Base-by-base conservation (phyloP, 2,329 filamentous ascomycete species). In the Hypoxylon sp. region DNA sequence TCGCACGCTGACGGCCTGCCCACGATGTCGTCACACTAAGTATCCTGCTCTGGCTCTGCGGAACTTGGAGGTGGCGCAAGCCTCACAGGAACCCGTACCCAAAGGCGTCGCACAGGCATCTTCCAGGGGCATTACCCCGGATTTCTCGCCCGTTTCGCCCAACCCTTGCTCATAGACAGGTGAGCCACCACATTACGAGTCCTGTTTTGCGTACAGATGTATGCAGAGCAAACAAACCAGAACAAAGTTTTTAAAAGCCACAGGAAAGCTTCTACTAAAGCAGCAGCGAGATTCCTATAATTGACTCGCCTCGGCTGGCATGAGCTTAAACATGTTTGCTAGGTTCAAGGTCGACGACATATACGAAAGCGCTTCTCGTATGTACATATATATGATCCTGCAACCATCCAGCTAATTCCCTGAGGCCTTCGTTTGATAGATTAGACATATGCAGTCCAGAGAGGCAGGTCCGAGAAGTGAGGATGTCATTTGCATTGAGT, bases 41-140 rank as follows among this genome's bases (percentile, higher is more conserved):
- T 28, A 50, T 47, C 58, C 13, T 53, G 48, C 24, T 59, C n/a
- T 34, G 28, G 48, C 24, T 59, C n/a, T 34, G 28, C 37, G 50
- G 54, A 51, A 56, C 55, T 65, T 62, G 58, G 54, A 59, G 58
- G 61, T 62, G 61, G 65, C 65, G 58, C 51, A 54, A 59, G 52
- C 54, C 56, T 59, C 48, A 28, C 20, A 62, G 55, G 50, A 65
- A 60, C 65, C 65, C 65, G 62, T 67, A 67, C 62, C 61, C 58
- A 67, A 67, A 49, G 41, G 19, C 56, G 52, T 62, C 44, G 51
- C 50, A 64, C 65, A 60, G 54, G 51, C 55, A 53, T 63, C 46
- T 46, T 55, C n/a, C 43, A 62, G 59, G 65, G 62, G 64, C 59
- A 58, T 70, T 73, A 73, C 71, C 72, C 72, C 72, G 62, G 72